Evolutionary conservation across 2,329 filamentous ascomycete species (phyloP).

Genomic region (Sarocladiaceae sp.): DNA sequence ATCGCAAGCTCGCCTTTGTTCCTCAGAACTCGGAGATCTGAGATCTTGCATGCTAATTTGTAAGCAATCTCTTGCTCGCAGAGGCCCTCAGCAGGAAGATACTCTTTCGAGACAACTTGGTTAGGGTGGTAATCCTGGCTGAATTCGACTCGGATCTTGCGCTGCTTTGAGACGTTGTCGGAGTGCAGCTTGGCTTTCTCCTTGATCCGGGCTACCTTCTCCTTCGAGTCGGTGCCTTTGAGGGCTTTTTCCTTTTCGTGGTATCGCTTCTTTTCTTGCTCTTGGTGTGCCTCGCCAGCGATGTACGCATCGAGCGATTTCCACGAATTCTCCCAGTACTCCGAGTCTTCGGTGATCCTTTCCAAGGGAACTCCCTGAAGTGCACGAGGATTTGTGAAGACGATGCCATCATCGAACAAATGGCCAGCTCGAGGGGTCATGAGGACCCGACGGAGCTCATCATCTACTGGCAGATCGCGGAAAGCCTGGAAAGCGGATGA

Average conservation of each 20-base stretch:
- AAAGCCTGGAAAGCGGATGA: not conserved
- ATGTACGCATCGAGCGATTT: constrained; percentile 23
- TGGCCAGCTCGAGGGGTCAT: constrained; percentile 12
- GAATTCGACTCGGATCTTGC: constrained; percentile 29
- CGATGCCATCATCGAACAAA: constrained; percentile 16
- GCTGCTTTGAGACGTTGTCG: constrained; percentile 27
- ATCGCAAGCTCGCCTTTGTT: constrained; percentile 22
- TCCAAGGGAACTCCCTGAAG: constrained; percentile 21
- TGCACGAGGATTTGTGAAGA: constrained; percentile 18
- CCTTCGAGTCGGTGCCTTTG: constrained; percentile 9
- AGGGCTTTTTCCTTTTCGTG: not conserved
- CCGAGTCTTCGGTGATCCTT: constrained; percentile 20
- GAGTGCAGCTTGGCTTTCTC: constrained; percentile 18
- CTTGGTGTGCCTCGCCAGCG: constrained; percentile 17
- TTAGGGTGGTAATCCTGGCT: constrained; percentile 28
- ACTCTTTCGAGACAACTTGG: constrained; percentile 26
- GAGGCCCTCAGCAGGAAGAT: constrained; percentile 24
- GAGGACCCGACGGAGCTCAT: constrained; percentile 11
- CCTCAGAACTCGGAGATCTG: constrained; percentile 22
- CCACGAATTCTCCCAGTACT: constrained; percentile 27
- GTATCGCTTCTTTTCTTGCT: constrained; percentile 13
- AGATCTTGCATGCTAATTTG: constrained; percentile 25
- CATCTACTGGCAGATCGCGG: not conserved
- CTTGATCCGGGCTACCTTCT: not conserved
- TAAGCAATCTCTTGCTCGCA: constrained; percentile 31